Conservation (phyloP, 371 early-diverging fungal species). For the Apophysomyces elegans region DNA sequence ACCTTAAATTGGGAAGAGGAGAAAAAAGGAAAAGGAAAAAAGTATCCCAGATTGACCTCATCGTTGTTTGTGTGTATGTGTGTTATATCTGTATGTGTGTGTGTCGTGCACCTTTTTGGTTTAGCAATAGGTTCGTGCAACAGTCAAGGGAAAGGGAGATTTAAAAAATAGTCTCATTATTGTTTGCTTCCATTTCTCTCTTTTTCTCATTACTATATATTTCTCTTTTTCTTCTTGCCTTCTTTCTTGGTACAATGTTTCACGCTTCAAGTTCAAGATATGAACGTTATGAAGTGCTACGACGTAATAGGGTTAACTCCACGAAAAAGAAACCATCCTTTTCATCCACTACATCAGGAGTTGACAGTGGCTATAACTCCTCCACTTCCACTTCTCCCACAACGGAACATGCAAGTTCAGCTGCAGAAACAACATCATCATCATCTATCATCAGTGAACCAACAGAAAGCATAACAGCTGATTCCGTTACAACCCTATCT, state of each 20-base stretch:
- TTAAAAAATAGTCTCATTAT: slow-evolving; percentile 8
- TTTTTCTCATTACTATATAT: slow-evolving; percentile 16
- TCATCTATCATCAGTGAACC: slow-evolving; percentile 8
- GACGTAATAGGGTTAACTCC: slow-evolving; percentile 22
- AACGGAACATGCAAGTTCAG: slow-evolving; percentile 14
- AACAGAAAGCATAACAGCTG: slow-evolving; percentile 5
- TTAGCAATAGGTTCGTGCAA: slow-evolving; percentile 12
- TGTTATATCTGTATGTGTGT: background rate
- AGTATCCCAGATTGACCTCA: background rate
- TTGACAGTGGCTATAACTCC: slow-evolving; percentile 51
- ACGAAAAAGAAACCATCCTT: slow-evolving; percentile 35
- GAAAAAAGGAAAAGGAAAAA: slow-evolving; percentile 8
- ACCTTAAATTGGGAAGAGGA: background rate
- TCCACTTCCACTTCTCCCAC: slow-evolving; percentile 38
- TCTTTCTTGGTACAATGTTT: slow-evolving; percentile 19
- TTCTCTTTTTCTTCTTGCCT: slow-evolving; percentile 6
- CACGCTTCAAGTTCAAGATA: slow-evolving; percentile 44
- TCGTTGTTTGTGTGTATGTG: background rate
- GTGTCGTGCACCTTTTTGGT: slow-evolving; percentile 5
- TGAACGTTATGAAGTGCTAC: slow-evolving; percentile 39
- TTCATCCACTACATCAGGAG: slow-evolving; percentile 39
- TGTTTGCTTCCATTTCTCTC: slow-evolving; percentile 13
- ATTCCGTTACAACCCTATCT: slow-evolving; percentile 15
- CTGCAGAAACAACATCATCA: slow-evolving; percentile 13
- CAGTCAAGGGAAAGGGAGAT: slow-evolving; percentile 7